Base-by-base conservation (phyloP, 2,329 filamentous ascomycete species). In the Phialophora tarda region DNA sequence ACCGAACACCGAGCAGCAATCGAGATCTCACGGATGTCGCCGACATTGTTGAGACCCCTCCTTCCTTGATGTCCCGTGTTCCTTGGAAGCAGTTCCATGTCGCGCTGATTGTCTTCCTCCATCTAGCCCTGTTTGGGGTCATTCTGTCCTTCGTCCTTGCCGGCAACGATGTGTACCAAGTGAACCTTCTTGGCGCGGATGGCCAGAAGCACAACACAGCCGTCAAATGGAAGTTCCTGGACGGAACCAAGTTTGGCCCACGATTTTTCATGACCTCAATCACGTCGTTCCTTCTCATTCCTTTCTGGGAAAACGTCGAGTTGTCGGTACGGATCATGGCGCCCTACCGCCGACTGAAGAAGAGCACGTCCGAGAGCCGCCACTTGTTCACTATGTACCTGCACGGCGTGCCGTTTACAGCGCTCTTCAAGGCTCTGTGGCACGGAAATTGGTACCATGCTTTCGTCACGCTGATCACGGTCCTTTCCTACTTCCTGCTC, bases 111-210 rank as follows among this genome's bases (percentile, higher is more conserved):
- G 23, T 53, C 41, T n/a, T 62, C 28, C 51, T 55, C 30, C 50
- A 63, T 28, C 21, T 61, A n/a, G 58, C 58, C 23, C 58, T 65
- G 26, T 61, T 61, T 44, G 56, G 57, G 7, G 63, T 60, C 30
- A 51, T 65, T n/a, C 57, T 65, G 21, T 61, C 63, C 23, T 61
- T 65, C 34, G 57, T 62, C 41, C n/a, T 65, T 41, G 47, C 63
- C 21, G 57, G 58, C 38, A 61, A 65, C 58, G 56, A 61, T 44
- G 60, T 61, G 24, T 61, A 55, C 32, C 26, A 34, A 21, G 34
- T 61, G 23, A 60, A 65, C 24, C 34, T 61, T 12, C 57, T 65
- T 17, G 58, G 58, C 7, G 21, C 48, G n/a, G 50, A 56, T 23
- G 32, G 51, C 5, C 26, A 26, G 30, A 56, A 63, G 34, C 50